phyloP scores from a whole-genome alignment of 768 basidiomycete genomes.

The Trichaptum fuscoviolaceum region DNA sequence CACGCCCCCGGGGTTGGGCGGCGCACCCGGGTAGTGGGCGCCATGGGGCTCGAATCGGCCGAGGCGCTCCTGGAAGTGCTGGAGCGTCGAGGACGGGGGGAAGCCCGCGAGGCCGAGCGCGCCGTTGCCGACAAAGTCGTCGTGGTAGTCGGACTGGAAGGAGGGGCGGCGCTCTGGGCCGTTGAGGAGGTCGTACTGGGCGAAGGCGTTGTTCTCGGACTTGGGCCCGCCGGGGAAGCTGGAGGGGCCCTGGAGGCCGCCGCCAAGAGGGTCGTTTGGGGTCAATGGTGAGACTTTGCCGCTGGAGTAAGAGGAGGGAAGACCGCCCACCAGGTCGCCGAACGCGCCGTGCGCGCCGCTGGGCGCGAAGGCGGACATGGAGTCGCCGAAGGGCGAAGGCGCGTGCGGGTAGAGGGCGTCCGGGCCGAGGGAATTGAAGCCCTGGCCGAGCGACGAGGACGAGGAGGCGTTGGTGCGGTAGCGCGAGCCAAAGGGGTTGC shows the following conservation, averaged over 20 bases:
- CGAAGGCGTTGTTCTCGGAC: slow-evolving; percentile 42
- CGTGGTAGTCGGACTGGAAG: slow-evolving; percentile 56
- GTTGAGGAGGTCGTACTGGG: slow-evolving; percentile 38
- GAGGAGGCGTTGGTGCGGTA: slow-evolving; percentile 72
- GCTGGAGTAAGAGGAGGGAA: slow-evolving; percentile 61
- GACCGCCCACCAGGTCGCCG: slow-evolving; percentile 61
- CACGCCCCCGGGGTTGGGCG: slow-evolving; percentile 22
- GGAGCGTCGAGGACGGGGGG: slow-evolving; percentile 39
- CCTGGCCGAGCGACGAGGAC: slow-evolving; percentile 58
- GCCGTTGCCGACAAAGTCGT: slow-evolving; percentile 54
- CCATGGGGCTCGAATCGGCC: slow-evolving; percentile 48
- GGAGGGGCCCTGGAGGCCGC: slow-evolving; percentile 46
- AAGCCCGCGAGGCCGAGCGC: slow-evolving; percentile 37
- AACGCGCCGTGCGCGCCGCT: slow-evolving; percentile 38
- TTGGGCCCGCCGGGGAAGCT: slow-evolving; percentile 60
- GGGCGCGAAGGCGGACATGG: slow-evolving; percentile 51
- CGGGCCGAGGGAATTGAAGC: slow-evolving; percentile 42
- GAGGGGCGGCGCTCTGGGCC: slow-evolving; percentile 52
- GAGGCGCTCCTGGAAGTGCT: slow-evolving; percentile 56
- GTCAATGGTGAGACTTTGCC: slow-evolving; percentile 76
- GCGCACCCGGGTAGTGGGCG: slow-evolving; percentile 40
- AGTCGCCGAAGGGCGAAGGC: slow-evolving; percentile 48
- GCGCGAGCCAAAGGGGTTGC: slow-evolving; percentile 37
- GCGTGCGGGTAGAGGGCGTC: slow-evolving; percentile 54
- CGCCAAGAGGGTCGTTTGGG: slow-evolving; percentile 56